Evolutionary conservation across 2,329 filamentous ascomycete species (phyloP).

Genomic region (Ascochyta koolunga): DNA sequence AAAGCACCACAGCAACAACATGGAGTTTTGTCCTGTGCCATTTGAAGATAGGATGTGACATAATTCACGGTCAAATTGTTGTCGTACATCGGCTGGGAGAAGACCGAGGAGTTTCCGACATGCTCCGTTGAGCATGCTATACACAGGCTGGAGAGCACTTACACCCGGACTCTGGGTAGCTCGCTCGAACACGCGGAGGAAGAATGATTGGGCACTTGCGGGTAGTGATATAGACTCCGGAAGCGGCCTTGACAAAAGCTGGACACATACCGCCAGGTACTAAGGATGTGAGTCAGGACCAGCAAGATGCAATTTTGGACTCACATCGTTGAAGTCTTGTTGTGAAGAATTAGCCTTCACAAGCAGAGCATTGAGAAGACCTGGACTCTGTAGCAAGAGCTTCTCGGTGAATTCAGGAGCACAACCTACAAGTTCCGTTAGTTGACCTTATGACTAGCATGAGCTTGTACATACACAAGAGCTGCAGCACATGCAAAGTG

Average conservation of each 20-base stretch:
- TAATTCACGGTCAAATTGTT: slow-evolving; percentile 37
- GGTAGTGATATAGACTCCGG: slow-evolving; percentile 40
- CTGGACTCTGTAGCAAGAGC: slow-evolving; percentile 38
- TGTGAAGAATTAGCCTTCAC: slow-evolving; percentile 41
- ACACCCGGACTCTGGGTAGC: slow-evolving; percentile 32
- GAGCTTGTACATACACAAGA: slow-evolving; percentile 50
- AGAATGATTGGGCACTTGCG: slow-evolving; percentile 42
- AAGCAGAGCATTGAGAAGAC: slow-evolving; percentile 41
- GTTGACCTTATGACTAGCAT: slow-evolving; percentile 12
- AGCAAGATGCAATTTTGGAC: neutral
- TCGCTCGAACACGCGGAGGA: slow-evolving; percentile 40
- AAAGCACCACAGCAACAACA: slow-evolving; percentile 42
- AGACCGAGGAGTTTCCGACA: slow-evolving; percentile 37
- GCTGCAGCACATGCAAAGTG: slow-evolving; percentile 57
- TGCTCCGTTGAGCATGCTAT: slow-evolving; percentile 46
- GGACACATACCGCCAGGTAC: slow-evolving; percentile 40
- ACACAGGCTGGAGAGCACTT: slow-evolving; percentile 34
- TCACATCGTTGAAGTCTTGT: slow-evolving; percentile 39
- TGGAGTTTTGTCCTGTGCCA: slow-evolving; percentile 29
- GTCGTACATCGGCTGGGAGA: slow-evolving; percentile 27
- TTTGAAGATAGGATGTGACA: slow-evolving; percentile 36
- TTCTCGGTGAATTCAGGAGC: slow-evolving; percentile 40
- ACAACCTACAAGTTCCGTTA: slow-evolving; percentile 25
- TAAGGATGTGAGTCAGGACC: slow-evolving; percentile 1
- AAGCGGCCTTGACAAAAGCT: slow-evolving; percentile 41